Conservation (phyloP, 495 filamentous ascomycete species). For the Penicillium psychrofluorescens region DNA sequence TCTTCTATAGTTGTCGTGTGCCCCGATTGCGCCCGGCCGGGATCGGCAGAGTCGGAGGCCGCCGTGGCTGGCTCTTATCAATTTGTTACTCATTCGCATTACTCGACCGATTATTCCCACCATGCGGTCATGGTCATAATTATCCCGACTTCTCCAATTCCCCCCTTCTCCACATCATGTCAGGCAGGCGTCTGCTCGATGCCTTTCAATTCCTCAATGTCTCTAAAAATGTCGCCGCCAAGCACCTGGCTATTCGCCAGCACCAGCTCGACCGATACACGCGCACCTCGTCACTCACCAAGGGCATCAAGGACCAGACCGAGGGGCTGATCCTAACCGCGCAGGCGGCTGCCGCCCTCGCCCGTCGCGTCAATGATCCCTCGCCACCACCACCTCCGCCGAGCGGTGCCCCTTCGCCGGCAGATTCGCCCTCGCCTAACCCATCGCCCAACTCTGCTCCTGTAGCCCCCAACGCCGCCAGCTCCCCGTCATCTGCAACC, state of each 20-base stretch:
- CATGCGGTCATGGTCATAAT: not conserved
- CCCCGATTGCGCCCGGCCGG: not conserved
- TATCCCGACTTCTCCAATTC: not conserved
- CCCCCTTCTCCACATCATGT: conserved; percentile 39
- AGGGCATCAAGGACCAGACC: conserved; percentile 55
- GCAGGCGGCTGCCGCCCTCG: conserved; percentile 54
- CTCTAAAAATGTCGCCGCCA: conserved; percentile 65
- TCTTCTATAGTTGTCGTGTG: not conserved
- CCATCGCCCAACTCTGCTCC: conserved; percentile 6
- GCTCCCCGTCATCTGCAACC: conserved; percentile 3
- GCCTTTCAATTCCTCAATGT: conserved; percentile 71
- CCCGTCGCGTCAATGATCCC: conserved; percentile 47
- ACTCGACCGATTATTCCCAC: conserved; percentile 12
- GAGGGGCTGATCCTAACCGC: conserved; percentile 57
- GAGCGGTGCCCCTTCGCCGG: conserved; percentile 11
- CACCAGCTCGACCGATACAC: conserved; percentile 74
- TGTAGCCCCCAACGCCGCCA: not conserved
- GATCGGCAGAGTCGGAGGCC: conserved; percentile 11
- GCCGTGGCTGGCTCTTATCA: conserved; percentile 17
- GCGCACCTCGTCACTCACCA: conserved; percentile 67
- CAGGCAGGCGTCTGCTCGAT: conserved; percentile 68
- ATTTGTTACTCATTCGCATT: conserved; percentile 5
- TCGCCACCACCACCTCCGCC: conserved; percentile 16
- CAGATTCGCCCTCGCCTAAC: conserved; percentile 5
- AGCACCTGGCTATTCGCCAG: conserved; percentile 71